phyloP scores from a whole-genome alignment of 805 yeast species.

The Sugiyamaella lignohabitans region DNA sequence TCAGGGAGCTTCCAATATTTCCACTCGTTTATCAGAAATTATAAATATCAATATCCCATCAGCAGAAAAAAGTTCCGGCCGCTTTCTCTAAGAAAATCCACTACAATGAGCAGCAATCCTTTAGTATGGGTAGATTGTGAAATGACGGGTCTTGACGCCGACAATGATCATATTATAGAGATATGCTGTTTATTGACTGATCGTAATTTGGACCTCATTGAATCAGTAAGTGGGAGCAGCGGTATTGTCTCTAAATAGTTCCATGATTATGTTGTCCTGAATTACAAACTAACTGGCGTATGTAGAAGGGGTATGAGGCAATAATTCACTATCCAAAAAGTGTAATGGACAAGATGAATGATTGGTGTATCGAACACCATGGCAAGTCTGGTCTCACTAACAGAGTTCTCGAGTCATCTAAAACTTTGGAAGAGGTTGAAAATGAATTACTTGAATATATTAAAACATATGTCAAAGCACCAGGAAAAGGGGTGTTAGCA shows the following conservation, averaged over 20 bases:
- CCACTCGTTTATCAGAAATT: no score
- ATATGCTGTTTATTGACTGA: slow-evolving; percentile 89
- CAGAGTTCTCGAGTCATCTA: slow-evolving; percentile 52
- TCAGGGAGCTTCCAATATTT: no score
- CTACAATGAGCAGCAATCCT: slow-evolving; percentile 19
- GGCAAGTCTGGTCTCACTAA: slow-evolving; percentile 66
- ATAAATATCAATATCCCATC: no score
- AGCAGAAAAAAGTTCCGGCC: no score
- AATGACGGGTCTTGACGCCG: slow-evolving; percentile 91
- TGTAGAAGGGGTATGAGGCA: slow-evolving; percentile 65
- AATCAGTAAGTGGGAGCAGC: slow-evolving; percentile 32
- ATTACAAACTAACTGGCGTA: slow-evolving; percentile 1
- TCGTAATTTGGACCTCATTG: slow-evolving; percentile 64
- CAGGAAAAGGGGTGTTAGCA: slow-evolving; percentile 63
- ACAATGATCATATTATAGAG: slow-evolving; percentile 80
- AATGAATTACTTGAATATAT: slow-evolving; percentile 58
- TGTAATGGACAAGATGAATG: slow-evolving; percentile 66
- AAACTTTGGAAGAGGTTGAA: slow-evolving; percentile 57
- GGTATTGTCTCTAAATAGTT: neutral
- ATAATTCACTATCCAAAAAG: slow-evolving; percentile 64
- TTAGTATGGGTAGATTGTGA: slow-evolving; percentile 97
- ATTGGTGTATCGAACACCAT: slow-evolving; percentile 85
- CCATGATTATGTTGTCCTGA: neutral
- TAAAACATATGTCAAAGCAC: slow-evolving; percentile 44
- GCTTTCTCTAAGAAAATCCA: neutral